Evolutionary conservation across 768 basidiomycete genomes (phyloP).

Genomic region (Rubroboletus satanas): DNA sequence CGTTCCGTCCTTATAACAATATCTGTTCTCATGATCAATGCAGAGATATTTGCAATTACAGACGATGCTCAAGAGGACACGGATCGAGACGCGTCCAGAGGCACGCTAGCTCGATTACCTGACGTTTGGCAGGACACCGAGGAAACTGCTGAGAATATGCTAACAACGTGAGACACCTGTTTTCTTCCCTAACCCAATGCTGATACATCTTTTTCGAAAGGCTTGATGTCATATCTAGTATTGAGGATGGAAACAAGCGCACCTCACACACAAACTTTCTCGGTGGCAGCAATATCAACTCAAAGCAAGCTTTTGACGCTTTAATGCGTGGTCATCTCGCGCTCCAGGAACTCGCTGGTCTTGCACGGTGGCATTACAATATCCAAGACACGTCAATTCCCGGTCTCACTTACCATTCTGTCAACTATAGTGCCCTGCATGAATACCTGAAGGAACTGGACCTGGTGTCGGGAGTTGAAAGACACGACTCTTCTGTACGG

Average conservation of each 20-base stretch:
- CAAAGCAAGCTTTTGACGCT: slow-evolving; percentile 49
- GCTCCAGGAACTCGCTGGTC: slow-evolving; percentile 33
- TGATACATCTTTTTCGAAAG: slow-evolving; percentile 33
- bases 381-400: slow-evolving; percentile 44
- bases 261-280: slow-evolving; percentile 55
- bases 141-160: slow-evolving; percentile 45
- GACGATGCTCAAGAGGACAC: slow-evolving; percentile 29
- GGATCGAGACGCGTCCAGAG: slow-evolving; percentile 40
- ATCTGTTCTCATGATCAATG: slow-evolving; percentile 12
- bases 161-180: slow-evolving; percentile 52
- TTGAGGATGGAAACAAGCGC: slow-evolving; percentile 44
- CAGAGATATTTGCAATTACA: slow-evolving; percentile 41
- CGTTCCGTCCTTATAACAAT: not conserved
- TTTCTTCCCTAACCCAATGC: not conserved
- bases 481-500: slow-evolving; percentile 38
- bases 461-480: slow-evolving; percentile 36
- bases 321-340: slow-evolving; percentile 48
- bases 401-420: slow-evolving; percentile 38
- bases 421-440: slow-evolving; percentile 33
- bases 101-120: slow-evolving; percentile 51
- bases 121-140: slow-evolving; percentile 54
- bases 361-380: slow-evolving; percentile 52
- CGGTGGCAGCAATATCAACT: slow-evolving; percentile 49
- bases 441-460: slow-evolving; percentile 44
- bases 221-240: slow-evolving; percentile 57